Evolutionary conservation across 108 stramenopile species (phyloP).

Genomic region (Cyclotella kingstonii): DNA sequence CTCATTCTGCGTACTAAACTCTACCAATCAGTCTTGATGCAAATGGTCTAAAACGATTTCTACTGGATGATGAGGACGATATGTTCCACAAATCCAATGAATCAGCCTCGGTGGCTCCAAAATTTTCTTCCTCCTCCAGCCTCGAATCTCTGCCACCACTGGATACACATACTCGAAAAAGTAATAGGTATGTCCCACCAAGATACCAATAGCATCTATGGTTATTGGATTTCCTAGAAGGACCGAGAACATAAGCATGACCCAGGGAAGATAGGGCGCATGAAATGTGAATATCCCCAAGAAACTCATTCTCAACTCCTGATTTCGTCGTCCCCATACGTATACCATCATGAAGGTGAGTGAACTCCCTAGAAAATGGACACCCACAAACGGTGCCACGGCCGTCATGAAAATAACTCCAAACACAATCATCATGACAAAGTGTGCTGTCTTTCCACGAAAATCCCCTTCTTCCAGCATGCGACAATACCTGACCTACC

Average conservation of each 20-base stretch:
- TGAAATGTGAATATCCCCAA: slow-evolving; percentile 92
- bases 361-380: slow-evolving; percentile 90
- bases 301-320: slow-evolving; percentile 90
- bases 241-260: slow-evolving; percentile 87
- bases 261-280: slow-evolving; percentile 97
- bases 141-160: slow-evolving; percentile 87
- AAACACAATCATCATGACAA: slow-evolving; percentile 91
- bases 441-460: slow-evolving; percentile 90
- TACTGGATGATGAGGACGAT: slow-evolving; percentile 15
- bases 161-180: slow-evolving; percentile 97
- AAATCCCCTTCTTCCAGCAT: slow-evolving; percentile 96
- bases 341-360: slow-evolving; percentile 99
- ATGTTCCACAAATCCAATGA: slow-evolving; percentile 76
- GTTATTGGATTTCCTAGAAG: slow-evolving; percentile 83
- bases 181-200: slow-evolving; percentile 96
- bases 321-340: slow-evolving; percentile 91
- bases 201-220: slow-evolving; percentile 91
- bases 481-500: slow-evolving; percentile 86
- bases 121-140: slow-evolving; percentile 79
- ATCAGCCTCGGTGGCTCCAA: slow-evolving; percentile 74
- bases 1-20: too few relatives aligned
- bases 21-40: slow-evolving; percentile 35
- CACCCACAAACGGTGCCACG: slow-evolving; percentile 79
- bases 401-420: slow-evolving; percentile 77
- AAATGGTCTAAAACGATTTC: slow-evolving; percentile 1